Evolutionary conservation across 176 grass and related monocot species (phyloP).

Genomic region (Oryza longistaminata): DNA sequence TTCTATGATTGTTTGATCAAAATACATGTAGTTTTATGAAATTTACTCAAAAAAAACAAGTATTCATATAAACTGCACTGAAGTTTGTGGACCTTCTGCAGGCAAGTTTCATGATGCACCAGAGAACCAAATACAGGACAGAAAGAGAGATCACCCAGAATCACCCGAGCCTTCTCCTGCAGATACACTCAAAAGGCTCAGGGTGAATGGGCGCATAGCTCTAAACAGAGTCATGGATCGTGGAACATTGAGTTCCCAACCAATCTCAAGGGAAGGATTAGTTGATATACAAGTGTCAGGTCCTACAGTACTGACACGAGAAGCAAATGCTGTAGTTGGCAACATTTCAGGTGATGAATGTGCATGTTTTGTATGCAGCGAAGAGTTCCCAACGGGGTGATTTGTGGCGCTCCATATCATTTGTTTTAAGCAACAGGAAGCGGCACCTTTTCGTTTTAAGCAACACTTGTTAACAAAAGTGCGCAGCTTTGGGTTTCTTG

Average conservation of each 20-base stretch:
- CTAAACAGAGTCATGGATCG: neutral
- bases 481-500: neutral
- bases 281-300: neutral
- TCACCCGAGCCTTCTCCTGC: slow-evolving; percentile 14
- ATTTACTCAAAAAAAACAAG: neutral
- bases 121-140: neutral
- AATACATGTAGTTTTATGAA: too few relatives aligned
- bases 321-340: neutral
- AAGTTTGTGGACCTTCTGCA: neutral
- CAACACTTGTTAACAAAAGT: neutral
- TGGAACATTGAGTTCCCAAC: neutral
- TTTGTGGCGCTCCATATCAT: neutral
- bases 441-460: neutral
- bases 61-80: neutral
- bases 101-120: neutral
- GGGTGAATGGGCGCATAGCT: slow-evolving; percentile 36
- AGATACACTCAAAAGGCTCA: slow-evolving; percentile 14
- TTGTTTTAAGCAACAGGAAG: neutral
- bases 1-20: too few relatives aligned
- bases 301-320: neutral
- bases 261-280: neutral
- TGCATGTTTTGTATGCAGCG: neutral
- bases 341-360: neutral
- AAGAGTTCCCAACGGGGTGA: neutral
- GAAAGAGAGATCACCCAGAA: slow-evolving; percentile 23